Evolutionary conservation across 805 yeast genomes (phyloP), one percentile per base, ranked within the genome.

Genomic region (Spencermartinsiella europaea): DNA sequence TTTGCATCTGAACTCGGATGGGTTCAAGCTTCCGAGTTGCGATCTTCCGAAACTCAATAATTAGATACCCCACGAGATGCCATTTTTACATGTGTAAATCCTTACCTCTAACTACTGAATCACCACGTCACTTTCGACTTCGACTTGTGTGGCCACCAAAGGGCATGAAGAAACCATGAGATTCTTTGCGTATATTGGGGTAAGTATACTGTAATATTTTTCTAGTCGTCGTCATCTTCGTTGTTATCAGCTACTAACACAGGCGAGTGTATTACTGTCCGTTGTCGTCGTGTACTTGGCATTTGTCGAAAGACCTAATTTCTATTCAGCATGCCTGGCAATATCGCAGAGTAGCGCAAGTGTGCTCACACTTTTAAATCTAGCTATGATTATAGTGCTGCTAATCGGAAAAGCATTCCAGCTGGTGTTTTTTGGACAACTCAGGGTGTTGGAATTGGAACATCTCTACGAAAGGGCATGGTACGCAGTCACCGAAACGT

Each of bases 401-500:
- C 27, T 46, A 12, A 4, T 53, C 12, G 55, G 58, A 3, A 49
- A 44, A 42, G 37, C 43, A n/a, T 38, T 60, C 8, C 53, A 53
- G 43, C 43, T 52, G 39, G 42, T 56, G 33, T 47, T 62, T 33
- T 88, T 89, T 68, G 96, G 96, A 0, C 80, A 79, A 47, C 67
- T 91, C 44, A 71, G 95, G 47, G 65, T 80, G 14, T 73, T 85
- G 28, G 99, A 91, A 61, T 64, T 75, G 44, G 95, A 90, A 55
- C 90, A 84, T 59, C 72, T 79, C 43, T 77, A 73, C 61, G 95
- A 76, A 61, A 74, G 80, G 61, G 72, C 77, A 43, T 85, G 82
- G 73, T 79, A 68, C 46, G 75, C 85, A 2, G 68, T 83, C 17
- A 78, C 85, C 35, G 80, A 80, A 46, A 59, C 68, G 1, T 73